Base-by-base conservation (phyloP, 257 asterid genomes). In the Gardenia jasminoides region DNA sequence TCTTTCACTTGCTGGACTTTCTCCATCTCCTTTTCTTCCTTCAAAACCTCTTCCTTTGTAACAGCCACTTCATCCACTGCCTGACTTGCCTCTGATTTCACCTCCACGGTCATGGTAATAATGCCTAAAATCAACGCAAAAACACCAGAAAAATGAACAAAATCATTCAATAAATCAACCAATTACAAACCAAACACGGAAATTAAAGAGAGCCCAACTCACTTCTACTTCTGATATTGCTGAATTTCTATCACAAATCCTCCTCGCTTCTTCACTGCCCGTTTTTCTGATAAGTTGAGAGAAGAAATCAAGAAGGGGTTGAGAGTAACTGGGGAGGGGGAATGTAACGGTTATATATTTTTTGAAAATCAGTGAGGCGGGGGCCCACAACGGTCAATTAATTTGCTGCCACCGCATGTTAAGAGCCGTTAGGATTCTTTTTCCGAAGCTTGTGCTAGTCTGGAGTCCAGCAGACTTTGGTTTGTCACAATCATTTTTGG, bases 381-480 rank as follows among this genome's bases (percentile, higher is more conserved):
- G 76, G 80, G 81, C 86, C 96, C 92, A 86, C 92, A 92, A 92
- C 97, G 97, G 94, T 89, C 96, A 82, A 71, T 54, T 84, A 26
- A 59, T 82, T 62, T 79, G 90, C 72, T 86, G 90, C 77, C 91
- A 87, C 77, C 79, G 86, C 90, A 86, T 78, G 92, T 87, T 85
- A 85, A 67, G 89, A 90, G 97, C 96, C 97, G 97, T 92, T 92
- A 82, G 80, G 89, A 83, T 81, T 90, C 88, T 76, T 85, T 85
- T 83, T 36, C 76, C 59, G 67, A 75, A 33, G 79, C 71, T 77
- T 39, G 81, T 82, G 88, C 88, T 75, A 80, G 84, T 56, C 90
- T 88, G 92, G 81, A 82, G 43, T 82, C 88, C 92, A 91, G 93
- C 92, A 80, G 75, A 56, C 48, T 13, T 70, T 67, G 66, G 82